Evolutionary conservation across 345 rosid genomes (phyloP), one percentile per base, ranked within the genome.

Genomic region (Erysimum cheiranthoides): DNA sequence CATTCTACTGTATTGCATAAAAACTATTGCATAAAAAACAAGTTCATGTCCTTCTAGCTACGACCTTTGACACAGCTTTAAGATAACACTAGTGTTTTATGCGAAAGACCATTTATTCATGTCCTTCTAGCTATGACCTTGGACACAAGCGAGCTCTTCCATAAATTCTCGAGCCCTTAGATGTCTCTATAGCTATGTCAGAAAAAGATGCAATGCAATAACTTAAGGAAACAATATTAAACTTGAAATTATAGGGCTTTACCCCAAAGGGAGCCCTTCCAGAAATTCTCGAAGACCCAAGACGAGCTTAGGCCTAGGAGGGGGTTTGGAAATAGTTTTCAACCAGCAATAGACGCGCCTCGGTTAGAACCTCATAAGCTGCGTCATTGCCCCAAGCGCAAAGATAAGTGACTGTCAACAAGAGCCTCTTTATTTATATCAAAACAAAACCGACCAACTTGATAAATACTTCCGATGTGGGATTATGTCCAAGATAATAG

Each of bases 291-390:
- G 0, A 58, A 34, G 62, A 4, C 27, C 42, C 7, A 8, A 13
- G 51, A 16, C 51, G 7, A 46, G 25, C 51, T 5, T 5, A 42
- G 70, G 73, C 77, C 78, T 8, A 71, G 4, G 77, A 75, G 78
- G 78, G 81, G 81, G 72, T 80, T 76, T 67, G 80, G 78, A 80
- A 76, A 72, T 76, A 80, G 80, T 76, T 80, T 76, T 80, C 83
- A 80, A 80, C 83, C 80, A 76, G 80, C 83, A 80, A 76, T 76
- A 50, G 81, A 76, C 75, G 75, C 51, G 72, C 78, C 83, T 80
- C 80, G 60, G 83, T 75, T 69, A 80, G 65, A 4, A 80, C 78
- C 83, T 76, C 83, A 72, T 34, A 31, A 62, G 75, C 78, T 76
- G 72, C 72, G 68, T 72, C 83, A 76, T 80, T 75, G 74, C 79